A percentile compares a stretch with the other conserved stretches of the same genome.
Conservation (phyloP, 129 eudicot species). For the Artemisia argyi region DNA sequence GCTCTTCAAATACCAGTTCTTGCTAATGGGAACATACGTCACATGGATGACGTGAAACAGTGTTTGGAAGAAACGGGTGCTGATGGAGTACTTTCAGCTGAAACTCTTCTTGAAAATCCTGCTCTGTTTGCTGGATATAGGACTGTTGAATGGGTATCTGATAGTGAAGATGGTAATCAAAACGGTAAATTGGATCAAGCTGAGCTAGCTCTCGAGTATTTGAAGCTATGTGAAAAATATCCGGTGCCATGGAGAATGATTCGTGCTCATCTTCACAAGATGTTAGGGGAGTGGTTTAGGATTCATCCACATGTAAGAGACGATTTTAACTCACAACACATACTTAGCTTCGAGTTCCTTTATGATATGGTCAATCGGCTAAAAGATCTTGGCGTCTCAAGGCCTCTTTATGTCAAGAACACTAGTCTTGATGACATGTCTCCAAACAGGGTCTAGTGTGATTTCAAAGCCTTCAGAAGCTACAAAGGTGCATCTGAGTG, state of each 20-base stretch:
- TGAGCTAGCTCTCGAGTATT: constrained; percentile 62
- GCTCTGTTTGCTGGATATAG: constrained; percentile 82
- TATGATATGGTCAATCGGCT: constrained; percentile 64
- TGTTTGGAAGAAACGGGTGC: constrained; percentile 73
- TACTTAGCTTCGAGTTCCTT: constrained; percentile 70
- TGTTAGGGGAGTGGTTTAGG: constrained; percentile 93
- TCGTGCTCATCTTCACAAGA: constrained; percentile 72
- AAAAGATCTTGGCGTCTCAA: constrained; percentile 60
- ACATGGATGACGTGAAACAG: constrained; percentile 65
- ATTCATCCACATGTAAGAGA: constrained; percentile 72
- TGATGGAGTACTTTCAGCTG: constrained; percentile 90
- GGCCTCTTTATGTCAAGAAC: constrained; percentile 64
- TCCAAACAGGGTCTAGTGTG: constrained; percentile 31
- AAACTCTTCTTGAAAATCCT: constrained; percentile 83
- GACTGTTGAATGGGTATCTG: constrained; percentile 59
- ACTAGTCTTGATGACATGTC: constrained; percentile 14
- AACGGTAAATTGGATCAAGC: constrained; percentile 70
- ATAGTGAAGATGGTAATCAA: constrained; percentile 35
- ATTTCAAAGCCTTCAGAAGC: constrained; percentile 1
- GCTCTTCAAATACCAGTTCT: constrained; percentile 79
- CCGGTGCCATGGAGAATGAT: constrained; percentile 97
- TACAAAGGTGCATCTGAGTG: not conserved
- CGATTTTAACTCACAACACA: constrained; percentile 62
- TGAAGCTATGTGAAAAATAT: constrained; percentile 74
- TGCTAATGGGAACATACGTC: constrained; percentile 81